These are phyloP conservation scores for Hypoxylon trugodes DNA, from an alignment of 495 filamentous ascomycete species.

Conservation along the genomic window DNA sequence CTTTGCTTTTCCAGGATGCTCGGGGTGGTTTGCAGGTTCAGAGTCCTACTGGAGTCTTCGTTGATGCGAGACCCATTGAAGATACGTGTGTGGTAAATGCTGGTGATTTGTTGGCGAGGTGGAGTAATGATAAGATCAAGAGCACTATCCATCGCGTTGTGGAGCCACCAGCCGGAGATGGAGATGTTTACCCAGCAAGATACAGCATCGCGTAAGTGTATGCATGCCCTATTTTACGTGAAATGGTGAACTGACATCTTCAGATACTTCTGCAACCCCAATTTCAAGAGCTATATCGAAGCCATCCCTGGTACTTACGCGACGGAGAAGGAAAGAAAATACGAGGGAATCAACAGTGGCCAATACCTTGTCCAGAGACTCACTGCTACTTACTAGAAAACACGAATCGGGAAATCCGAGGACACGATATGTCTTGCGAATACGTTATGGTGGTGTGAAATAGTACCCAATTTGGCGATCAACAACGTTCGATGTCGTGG, in stretches of 20 bases:
- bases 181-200: constrained; percentile 65
- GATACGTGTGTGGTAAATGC: constrained; percentile 91
- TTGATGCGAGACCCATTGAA: constrained; percentile 83
- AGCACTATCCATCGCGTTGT: constrained; percentile 91
- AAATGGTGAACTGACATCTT: constrained; percentile 16
- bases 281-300: constrained; percentile 79
- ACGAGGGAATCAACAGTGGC: constrained; percentile 77
- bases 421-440: constrained; percentile 9
- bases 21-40: constrained; percentile 86
- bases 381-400: constrained; percentile 68
- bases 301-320: constrained; percentile 87
- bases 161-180: constrained; percentile 69
- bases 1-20: constrained; percentile 87
- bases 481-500: constrained; percentile 10
- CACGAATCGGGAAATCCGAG: neutral
- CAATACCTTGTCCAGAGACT: constrained; percentile 86
- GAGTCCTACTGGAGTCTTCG: constrained; percentile 77
- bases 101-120: constrained; percentile 85
- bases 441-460: constrained; percentile 12
- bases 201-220: constrained; percentile 72
- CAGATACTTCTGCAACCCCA: constrained; percentile 91
- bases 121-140: constrained; percentile 90
- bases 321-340: constrained; percentile 75
- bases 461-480: constrained; percentile 11
- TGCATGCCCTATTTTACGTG: neutral